Evolutionary conservation across 495 filamentous ascomycete genomes (phyloP), one percentile per base, ranked within the genome.

Genomic region (Parmelia sp.): DNA sequence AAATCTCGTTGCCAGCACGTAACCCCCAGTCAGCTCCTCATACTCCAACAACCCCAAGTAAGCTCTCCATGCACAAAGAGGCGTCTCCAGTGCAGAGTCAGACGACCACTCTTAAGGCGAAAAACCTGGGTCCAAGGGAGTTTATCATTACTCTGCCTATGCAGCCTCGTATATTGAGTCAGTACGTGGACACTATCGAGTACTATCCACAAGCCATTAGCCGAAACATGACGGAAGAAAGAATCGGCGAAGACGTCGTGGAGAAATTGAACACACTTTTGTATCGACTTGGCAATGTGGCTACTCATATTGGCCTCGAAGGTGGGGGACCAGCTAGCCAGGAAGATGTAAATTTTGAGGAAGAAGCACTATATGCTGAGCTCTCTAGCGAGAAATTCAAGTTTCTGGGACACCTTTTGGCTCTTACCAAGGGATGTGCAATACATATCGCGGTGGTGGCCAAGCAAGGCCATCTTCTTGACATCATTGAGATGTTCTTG

Each of bases 321-420:
- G 70, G 68, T 29, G 62, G 73, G 74, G 65, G 71, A 68, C 51
- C 74, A 67, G 4, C 77, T 77, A 70, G 70, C 73, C 66, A 77
- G 71, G 67, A 74, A 66, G 53, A 70, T 69, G 7, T 74, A 0
- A 70, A 78, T 33, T 68, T 78, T 21, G 68, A 73, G 36, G 73
- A 78, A 55, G 80, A 84, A 64, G 79, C 83, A 15, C 70, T 74
- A 19, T 86, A 82, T 79, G 80, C 82, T 7, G 80, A 84, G 55
- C 75, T 78, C 19, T 82, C 78, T 19, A 86, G 84, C 66, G 71
- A 82, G 35, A 83, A 86, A 69, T 84, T 88, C 68, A 66, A 76
- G 27, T 79, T 89, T 65, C 71, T 88, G 8, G 72, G 78, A 39
- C 74, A 80, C 68, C 72, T 88, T 45, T 68, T 86, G 57, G 70